Percentiles rank a stretch among this genome's conserved stretches.
Evolutionary conservation across 140 eudicot species (phyloP).

Genomic region (Senecio squalidus): DNA sequence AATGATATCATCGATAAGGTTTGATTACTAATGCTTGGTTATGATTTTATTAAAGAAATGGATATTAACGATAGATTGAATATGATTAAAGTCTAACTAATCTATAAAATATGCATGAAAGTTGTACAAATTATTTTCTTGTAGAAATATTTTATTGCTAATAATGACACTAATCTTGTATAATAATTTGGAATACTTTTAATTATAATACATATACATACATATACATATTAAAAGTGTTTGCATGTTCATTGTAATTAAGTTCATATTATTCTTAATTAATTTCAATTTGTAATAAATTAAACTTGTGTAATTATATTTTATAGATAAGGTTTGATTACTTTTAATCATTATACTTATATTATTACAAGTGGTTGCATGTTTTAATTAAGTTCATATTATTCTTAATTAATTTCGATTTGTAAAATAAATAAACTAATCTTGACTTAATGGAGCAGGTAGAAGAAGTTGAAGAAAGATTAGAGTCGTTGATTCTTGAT

Average conservation of each 20-base stretch:
- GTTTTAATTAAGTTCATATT: neutral
- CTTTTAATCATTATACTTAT: too few relatives aligned
- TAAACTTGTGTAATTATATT: neutral
- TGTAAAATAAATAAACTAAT: neutral
- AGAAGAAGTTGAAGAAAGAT: slow-evolving; percentile 44
- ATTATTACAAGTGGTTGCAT: too few relatives aligned
- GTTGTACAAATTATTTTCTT: neutral
- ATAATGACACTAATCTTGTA: neutral
- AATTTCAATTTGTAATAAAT: neutral
- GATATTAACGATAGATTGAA: neutral
- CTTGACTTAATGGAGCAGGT: slow-evolving; percentile 33
- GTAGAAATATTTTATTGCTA: neutral
- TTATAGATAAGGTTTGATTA: too few relatives aligned
- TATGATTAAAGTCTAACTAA: neutral
- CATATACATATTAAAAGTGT: neutral
- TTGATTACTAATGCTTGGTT: neutral
- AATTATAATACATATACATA: neutral
- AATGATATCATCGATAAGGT: slow-evolving; percentile 57
- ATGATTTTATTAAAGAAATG: neutral
- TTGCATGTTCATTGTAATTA: too few relatives aligned
- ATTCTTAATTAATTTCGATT: neutral
- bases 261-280: neutral
- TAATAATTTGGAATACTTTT: neutral
- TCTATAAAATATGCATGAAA: neutral
- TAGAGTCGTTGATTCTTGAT: slow-evolving; percentile 25